Evolutionary conservation across 441 rosid genomes (phyloP), one percentile per base, ranked within the genome.

Genomic region (Pelargonium cotyledonis): DNA sequence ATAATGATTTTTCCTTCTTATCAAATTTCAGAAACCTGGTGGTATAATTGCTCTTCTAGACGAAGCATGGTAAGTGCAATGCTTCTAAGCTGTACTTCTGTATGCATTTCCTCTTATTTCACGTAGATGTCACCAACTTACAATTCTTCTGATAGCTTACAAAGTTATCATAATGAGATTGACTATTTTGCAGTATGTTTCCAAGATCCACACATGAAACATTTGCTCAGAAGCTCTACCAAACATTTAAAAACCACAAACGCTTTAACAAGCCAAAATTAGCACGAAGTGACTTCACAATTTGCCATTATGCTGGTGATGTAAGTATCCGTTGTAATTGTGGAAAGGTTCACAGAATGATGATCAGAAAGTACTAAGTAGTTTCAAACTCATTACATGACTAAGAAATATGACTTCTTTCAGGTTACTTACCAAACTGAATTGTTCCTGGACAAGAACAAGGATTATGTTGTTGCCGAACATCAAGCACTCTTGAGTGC

Each of bases 391-490:
- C 21, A 10, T 18, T 21, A 19, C 63, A 8, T 19, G 63, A 58
- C 63, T 8, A 11, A 57, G 18, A 10, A 18, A 73, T 40, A 58
- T 18, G 75, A 65, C 71, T 68, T 69, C 69, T 75, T 76, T 67
- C 88, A 95, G 99, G 99, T 92, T 78, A 92, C 98, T 64, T 95
- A 95, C 79, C 99, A 95, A 85, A 95, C 99, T 12, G 97, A 95
- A 67, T 79, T 85, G 77, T 95, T 95, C 79, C 78, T 95, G 85
- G 99, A 95, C 86, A 95, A 95, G 87, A 95, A 92, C 87, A 95
- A 95, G 77, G 99, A 95, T 72, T 95, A 95, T 77, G 97, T 95
- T 72, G 90, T 95, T 82, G 98, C 97, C 65, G 99, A 92, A 82
- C 99, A 95, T 85, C 99, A 95, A 74, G 91, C 88, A 69, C 91